Conservation (phyloP, 2,329 filamentous ascomycete species). For the Acarospora socialis region DNA sequence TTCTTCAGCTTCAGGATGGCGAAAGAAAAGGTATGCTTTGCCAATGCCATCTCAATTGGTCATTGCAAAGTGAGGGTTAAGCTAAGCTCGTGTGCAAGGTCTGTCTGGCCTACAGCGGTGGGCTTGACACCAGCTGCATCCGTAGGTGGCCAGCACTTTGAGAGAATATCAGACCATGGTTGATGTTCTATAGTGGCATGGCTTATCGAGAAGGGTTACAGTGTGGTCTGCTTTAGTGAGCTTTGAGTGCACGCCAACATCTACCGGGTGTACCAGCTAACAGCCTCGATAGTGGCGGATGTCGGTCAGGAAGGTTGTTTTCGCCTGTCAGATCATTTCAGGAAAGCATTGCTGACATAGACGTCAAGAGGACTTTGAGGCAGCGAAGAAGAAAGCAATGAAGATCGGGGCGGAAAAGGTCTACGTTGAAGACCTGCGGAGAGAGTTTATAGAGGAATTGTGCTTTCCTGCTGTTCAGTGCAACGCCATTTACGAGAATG, state of each 20-base stretch:
- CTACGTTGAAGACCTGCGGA: constrained; percentile 49
- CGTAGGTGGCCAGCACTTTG: neutral
- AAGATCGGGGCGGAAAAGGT: constrained; percentile 55
- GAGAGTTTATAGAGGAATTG: constrained; percentile 67
- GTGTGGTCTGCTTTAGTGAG: constrained; percentile 48
- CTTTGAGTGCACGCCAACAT: constrained; percentile 4
- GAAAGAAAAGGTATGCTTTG: too few species aligned
- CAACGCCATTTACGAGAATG: constrained; percentile 53
- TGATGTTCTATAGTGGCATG: constrained; percentile 40
- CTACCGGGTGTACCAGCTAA: constrained; percentile 10
- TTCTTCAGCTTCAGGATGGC: too few species aligned
- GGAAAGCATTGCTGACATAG: constrained; percentile 5
- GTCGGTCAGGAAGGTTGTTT: constrained; percentile 50
- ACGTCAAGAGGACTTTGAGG: constrained; percentile 51
- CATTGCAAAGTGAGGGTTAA: neutral
- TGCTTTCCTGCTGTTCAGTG: constrained; percentile 69
- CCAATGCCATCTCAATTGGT: too few species aligned
- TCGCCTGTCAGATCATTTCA: constrained; percentile 3
- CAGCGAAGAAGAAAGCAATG: constrained; percentile 51
- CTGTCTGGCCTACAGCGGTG: constrained; percentile 1
- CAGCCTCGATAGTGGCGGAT: constrained; percentile 40
- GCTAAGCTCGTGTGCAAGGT: neutral
- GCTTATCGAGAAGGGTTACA: constrained; percentile 37
- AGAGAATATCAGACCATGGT: too few species aligned
- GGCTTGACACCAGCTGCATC: constrained; percentile 2